Evolutionary conservation across 164 flowering plant genomes (phyloP), one percentile per base, ranked within the genome.

Genomic region (Akebia trifoliata): DNA sequence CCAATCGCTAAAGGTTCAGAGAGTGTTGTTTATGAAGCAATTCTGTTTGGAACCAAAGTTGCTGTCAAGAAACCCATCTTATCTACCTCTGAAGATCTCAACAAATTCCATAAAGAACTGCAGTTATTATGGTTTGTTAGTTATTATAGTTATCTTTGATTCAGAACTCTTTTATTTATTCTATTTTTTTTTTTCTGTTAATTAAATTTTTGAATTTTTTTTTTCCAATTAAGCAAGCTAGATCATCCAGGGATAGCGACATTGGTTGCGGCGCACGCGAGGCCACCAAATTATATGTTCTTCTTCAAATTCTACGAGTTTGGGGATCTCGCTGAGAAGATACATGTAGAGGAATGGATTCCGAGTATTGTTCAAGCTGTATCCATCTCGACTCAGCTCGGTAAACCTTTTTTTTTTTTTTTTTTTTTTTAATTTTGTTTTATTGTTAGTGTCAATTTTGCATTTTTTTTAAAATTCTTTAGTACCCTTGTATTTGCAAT

Each of bases 271-370:
- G 98, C 96, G 0, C 89, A 89, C 62, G 95, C 94, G 2, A 82
- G 67, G 78, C 98, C 96, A 6, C 96, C 96, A 42, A 81, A 85
- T 71, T 92, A 92, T 72, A 62, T 89, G 93, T 78, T 85, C 62
- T 87, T 92, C 77, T 92, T 83, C 37, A 66, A 74, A 6, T 81
- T 76, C 50, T 87, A 85, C 15, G 85, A 82, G 61, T 63, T 65
- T 18, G 61, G 78, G 2, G 84, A 74, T 72, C 83, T 92, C 4
- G 72, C 84, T 0, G 74, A 78, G 21, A 83, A 78, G 51, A 65
- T 92, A 25, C 98, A 92, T 58, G 72, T 80, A 12, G 86, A 86
- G 47, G 93, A 92, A 62, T 86, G 93, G 95, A 66, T 25, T 46
- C 95, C 95, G 0, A 46, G 56, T n/a, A 61, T 82, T 31, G 65